Evolutionary conservation across 306 rosid genomes (phyloP).

Genomic region (Fragaria nilgerrensis): DNA sequence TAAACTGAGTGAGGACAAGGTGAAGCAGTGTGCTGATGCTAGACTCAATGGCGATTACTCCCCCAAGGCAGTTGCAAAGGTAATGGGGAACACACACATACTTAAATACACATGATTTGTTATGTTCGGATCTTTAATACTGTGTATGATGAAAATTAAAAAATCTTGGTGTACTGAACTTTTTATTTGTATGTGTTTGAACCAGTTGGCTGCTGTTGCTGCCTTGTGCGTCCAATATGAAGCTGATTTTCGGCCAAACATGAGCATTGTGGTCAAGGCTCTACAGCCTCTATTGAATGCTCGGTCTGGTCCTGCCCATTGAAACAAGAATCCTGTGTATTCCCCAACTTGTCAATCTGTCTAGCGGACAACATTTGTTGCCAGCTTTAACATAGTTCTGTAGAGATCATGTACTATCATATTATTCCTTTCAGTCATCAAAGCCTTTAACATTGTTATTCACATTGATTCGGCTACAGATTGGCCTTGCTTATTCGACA

Average conservation of each 20-base stretch:
- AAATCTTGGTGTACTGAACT: not conserved
- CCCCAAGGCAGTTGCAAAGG: conserved; percentile 82
- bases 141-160: not conserved
- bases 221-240: conserved; percentile 80
- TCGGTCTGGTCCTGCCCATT: conserved; percentile 41
- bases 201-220: conserved; percentile 78
- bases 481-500: conserved; percentile 4
- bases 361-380: conserved; percentile 14
- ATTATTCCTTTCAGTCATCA: not conserved
- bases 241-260: conserved; percentile 73
- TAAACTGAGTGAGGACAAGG: conserved; percentile 80
- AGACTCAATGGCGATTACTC: conserved; percentile 67
- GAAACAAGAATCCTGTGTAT: conserved; percentile 38
- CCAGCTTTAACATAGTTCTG: conserved; percentile 8
- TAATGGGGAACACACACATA: conserved; percentile 24
- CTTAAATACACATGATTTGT: not conserved
- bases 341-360: conserved; percentile 23
- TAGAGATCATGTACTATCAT: conserved; percentile 6
- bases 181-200: conserved; percentile 8
- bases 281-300: conserved; percentile 57
- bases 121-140: not conserved
- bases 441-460: conserved; percentile 8
- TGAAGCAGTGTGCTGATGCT: conserved; percentile 73
- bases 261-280: conserved; percentile 78
- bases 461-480: conserved; percentile 14